phyloP scores from a whole-genome alignment of 176 grass and related monocot genomes.

The Elaeis guineensis region DNA sequence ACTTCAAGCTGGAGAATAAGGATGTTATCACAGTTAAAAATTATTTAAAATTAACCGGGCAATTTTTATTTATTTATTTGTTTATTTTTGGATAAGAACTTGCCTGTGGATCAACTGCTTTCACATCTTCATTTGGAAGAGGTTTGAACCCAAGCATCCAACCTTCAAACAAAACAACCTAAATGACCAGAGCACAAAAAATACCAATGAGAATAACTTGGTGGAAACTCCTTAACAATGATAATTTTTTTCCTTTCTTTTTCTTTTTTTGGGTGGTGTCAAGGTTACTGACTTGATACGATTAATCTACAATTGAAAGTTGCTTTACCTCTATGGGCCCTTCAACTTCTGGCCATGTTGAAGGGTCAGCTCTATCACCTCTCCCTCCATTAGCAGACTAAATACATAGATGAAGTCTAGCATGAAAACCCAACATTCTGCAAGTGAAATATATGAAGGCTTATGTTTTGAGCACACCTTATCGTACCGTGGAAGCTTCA shows the following conservation, averaged over 20 bases:
- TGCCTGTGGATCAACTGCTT: slow-evolving; percentile 74
- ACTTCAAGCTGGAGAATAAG: slow-evolving; percentile 56
- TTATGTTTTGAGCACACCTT: slow-evolving; percentile 48
- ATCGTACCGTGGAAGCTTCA: slow-evolving; percentile 92
- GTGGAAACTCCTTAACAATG: too few species aligned
- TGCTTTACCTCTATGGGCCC: slow-evolving; percentile 66
- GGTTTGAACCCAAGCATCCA: slow-evolving; percentile 99
- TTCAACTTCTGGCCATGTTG: slow-evolving; percentile 84
- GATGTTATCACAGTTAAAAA: slow-evolving; percentile 5
- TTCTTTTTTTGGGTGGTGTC: too few species aligned
- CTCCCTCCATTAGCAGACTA: slow-evolving; percentile 94
- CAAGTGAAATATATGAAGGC: background rate
- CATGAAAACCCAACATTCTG: slow-evolving; percentile 25
- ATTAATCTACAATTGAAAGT: slow-evolving; percentile 1
- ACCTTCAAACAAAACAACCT: slow-evolving; percentile 98
- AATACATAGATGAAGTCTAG: slow-evolving; percentile 33
- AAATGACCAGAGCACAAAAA: slow-evolving; percentile 23
- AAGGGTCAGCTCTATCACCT: slow-evolving; percentile 90
- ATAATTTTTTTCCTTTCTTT: too few species aligned
- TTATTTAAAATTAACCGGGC: too few species aligned
- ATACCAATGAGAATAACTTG: background rate
- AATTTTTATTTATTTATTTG: too few species aligned
- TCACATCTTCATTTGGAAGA: slow-evolving; percentile 80
- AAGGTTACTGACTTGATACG: too few species aligned
- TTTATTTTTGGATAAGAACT: slow-evolving; percentile 4